Conservation (phyloP, 148 eudicot species). For the Selenicereus undatus region DNA sequence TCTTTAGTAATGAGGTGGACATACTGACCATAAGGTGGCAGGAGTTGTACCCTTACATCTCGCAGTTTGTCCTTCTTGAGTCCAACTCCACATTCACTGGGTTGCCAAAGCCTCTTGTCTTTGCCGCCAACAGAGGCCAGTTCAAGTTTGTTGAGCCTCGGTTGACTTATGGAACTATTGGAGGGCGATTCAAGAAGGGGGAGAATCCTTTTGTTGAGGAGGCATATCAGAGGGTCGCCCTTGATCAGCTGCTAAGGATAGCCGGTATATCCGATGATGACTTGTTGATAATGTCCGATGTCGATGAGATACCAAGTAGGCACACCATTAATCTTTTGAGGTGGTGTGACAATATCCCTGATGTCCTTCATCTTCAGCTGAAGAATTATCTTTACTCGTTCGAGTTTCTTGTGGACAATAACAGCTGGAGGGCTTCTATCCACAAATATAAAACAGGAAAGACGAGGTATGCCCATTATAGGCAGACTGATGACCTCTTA, state of each 20-base stretch:
- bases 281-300: slow-evolving; percentile 73
- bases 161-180: slow-evolving; percentile 63
- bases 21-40: slow-evolving; percentile 67
- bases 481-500: slow-evolving; percentile 55
- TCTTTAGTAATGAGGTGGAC: slow-evolving; percentile 70
- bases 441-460: slow-evolving; percentile 61
- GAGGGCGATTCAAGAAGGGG: slow-evolving; percentile 53
- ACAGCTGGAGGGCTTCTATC: slow-evolving; percentile 80
- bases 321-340: slow-evolving; percentile 83
- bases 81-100: slow-evolving; percentile 80
- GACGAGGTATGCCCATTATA: slow-evolving; percentile 65
- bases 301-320: slow-evolving; percentile 77
- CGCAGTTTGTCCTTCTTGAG: slow-evolving; percentile 71
- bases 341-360: slow-evolving; percentile 76
- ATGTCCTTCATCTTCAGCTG: slow-evolving; percentile 59
- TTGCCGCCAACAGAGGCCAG: slow-evolving; percentile 42
- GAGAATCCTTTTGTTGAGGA: slow-evolving; percentile 80
- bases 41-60: slow-evolving; percentile 63
- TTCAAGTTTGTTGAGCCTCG: slow-evolving; percentile 63
- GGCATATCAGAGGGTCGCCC: slow-evolving; percentile 67
- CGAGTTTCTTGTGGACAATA: slow-evolving; percentile 64
- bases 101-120: slow-evolving; percentile 53
- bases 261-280: slow-evolving; percentile 81
- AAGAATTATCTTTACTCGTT: slow-evolving; percentile 73
- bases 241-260: slow-evolving; percentile 59